Evolutionary conservation across 257 asterid genomes (phyloP), one percentile per base, ranked within the genome.

Genomic region (Gynochthodes officinalis): DNA sequence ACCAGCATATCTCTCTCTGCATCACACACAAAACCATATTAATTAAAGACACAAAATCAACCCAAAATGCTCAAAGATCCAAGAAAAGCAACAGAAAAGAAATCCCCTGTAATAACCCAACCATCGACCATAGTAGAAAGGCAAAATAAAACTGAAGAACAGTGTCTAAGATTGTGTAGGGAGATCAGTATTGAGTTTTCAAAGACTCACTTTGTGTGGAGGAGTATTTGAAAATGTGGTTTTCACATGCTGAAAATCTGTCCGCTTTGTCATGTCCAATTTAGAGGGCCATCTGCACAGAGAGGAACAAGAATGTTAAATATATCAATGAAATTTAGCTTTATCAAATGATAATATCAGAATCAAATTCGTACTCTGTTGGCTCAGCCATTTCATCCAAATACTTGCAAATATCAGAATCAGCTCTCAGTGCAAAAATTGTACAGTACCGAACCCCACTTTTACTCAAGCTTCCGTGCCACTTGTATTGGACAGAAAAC

Each of bases 1-100:
- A 83, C 98, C 97, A 93, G 80, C 97, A 90, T 71, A 93, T 79
- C 73, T 93, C 98, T 81, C 91, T 84, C 98, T 93, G 82, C 74
- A 73, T 76, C 75, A 74, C 58, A 76, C 64, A 64, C 39, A 73
- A 54, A 46, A 70, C 16, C 27, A 62, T 7, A 27, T 25, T 64
- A 32, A 7, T 23, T 75, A 60, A 61, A 48, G 48, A 37, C 53
- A 57, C 18, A 23, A 60, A 16, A 62, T 16, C 28, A 62, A 19
- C 48, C 35, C 28, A 62, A 33, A 15, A 32, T 18, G 11, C 37
- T 8, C 25, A 35, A 48, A 21, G 1, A 62, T 35, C 67, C 28
- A 18, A 35, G 43, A 67, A 3, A 67, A 67, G 48, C 21, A 30
- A 67, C 18, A 15, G 37, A 50, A 67, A 30, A 66, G n/a, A 25